A percentile compares a stretch with the other conserved stretches of the same genome.
Evolutionary conservation across 345 rosid genomes (phyloP).

Genomic region (Hibiscus syriacus): DNA sequence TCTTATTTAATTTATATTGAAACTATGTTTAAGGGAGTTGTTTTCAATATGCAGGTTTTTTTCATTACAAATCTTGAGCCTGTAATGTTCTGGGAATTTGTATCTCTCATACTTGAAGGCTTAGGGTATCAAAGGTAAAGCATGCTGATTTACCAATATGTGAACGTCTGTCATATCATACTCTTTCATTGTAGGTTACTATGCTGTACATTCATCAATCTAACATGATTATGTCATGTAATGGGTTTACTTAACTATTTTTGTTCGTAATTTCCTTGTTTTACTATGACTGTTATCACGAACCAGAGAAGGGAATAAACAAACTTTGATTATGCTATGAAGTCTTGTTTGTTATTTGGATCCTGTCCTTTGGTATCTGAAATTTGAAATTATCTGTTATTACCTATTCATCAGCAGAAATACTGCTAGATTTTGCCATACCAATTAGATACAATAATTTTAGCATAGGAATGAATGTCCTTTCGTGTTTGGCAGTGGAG

Average conservation of each 20-base stretch:
- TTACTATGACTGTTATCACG: not conserved
- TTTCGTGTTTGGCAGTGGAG: not conserved
- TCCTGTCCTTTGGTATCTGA: not conserved
- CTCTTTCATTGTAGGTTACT: not conserved
- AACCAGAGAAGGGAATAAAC: not conserved
- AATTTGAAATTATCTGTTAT: not conserved
- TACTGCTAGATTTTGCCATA: not conserved
- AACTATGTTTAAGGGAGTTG: not conserved
- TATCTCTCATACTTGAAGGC: slow-evolving; percentile 57
- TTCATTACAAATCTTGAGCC: slow-evolving; percentile 83
- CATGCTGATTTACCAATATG: slow-evolving; percentile 2
- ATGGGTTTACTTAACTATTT: not conserved
- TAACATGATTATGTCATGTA: not conserved
- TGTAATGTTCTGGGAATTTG: slow-evolving; percentile 69
- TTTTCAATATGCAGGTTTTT: slow-evolving; percentile 60
- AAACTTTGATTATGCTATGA: not conserved
- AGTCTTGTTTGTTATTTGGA: not conserved
- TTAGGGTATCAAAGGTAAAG: slow-evolving; percentile 79
- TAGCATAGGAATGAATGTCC: not conserved
- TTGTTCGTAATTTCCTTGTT: not conserved
- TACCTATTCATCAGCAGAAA: not conserved
- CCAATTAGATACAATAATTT: not conserved
- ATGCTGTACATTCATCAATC: not conserved
- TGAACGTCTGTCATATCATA: not conserved
- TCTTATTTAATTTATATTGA: not conserved